Conservation (phyloP, 2,329 filamentous ascomycete species). For the Pezicula neosporulosa region DNA sequence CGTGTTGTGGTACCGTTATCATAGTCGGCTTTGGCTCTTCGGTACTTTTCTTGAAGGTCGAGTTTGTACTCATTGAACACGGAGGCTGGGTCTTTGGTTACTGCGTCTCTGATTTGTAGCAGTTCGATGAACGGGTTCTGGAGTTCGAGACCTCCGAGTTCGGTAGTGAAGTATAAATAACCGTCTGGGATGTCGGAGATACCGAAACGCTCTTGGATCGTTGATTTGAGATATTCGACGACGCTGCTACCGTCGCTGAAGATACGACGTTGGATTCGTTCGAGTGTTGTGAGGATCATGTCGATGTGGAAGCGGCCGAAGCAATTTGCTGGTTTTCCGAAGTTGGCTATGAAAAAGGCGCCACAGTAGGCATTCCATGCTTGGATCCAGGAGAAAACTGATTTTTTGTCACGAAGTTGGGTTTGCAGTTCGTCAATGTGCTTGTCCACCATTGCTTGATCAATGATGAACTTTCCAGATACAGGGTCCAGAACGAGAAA, state of each 20-base stretch:
- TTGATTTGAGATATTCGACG: slow-evolving; percentile 42
- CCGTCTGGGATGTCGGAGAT: slow-evolving; percentile 34
- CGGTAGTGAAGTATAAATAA: slow-evolving; percentile 37
- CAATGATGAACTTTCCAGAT: slow-evolving; percentile 49
- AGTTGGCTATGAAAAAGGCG: slow-evolving; percentile 55
- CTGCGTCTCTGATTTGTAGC: slow-evolving; percentile 22
- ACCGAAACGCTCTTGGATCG: slow-evolving; percentile 46
- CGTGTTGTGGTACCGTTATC: slow-evolving; percentile 12
- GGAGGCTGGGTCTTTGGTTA: slow-evolving; percentile 20
- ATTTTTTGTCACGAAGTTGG: slow-evolving; percentile 47
- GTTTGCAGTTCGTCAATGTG: slow-evolving; percentile 53
- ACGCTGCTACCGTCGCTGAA: slow-evolving; percentile 40
- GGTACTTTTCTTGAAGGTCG: slow-evolving; percentile 32
- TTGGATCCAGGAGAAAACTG: slow-evolving; percentile 55
- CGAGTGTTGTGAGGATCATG: slow-evolving; percentile 48
- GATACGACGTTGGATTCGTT: slow-evolving; percentile 46
- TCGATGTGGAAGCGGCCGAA: slow-evolving; percentile 53
- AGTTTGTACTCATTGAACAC: slow-evolving; percentile 26
- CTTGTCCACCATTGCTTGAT: slow-evolving; percentile 48
- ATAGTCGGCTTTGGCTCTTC: slow-evolving; percentile 28
- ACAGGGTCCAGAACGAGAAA: slow-evolving; percentile 50
- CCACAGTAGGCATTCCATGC: slow-evolving; percentile 57
- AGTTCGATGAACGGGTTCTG: slow-evolving; percentile 37
- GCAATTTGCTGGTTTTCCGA: slow-evolving; percentile 50
- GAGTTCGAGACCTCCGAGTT: slow-evolving; percentile 36